Percentiles rank a stretch among this genome's conserved stretches.
Evolutionary conservation across 1,284 basidiomycete genomes (phyloP).

Genomic region (Phenoliferia sp.): DNA sequence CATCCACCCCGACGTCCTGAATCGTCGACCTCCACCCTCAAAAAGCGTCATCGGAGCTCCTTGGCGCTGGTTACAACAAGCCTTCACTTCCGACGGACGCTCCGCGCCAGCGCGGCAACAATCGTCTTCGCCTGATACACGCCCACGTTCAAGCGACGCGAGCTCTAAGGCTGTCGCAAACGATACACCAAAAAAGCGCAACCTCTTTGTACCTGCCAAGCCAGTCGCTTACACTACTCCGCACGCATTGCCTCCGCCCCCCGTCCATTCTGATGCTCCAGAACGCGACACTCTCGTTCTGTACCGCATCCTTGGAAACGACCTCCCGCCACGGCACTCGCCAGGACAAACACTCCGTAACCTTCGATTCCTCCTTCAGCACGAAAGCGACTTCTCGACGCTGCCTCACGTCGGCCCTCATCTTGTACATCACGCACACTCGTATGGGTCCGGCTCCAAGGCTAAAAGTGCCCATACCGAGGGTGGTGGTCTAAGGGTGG

Average conservation of each 20-base stretch:
- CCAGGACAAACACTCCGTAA: slow-evolving; percentile 39
- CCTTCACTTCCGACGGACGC: neutral
- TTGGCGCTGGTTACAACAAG: slow-evolving; percentile 1
- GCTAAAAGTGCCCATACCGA: slow-evolving; percentile 16
- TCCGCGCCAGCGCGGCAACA: neutral
- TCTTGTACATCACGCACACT: slow-evolving; percentile 22
- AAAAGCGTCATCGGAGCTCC: slow-evolving; percentile 7
- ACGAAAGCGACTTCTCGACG: slow-evolving; percentile 37
- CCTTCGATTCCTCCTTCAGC: slow-evolving; percentile 38
- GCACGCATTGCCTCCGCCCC: slow-evolving; percentile 25
- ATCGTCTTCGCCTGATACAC: neutral
- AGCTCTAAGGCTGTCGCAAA: neutral
- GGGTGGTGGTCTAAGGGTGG: slow-evolving; percentile 32
- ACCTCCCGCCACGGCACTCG: slow-evolving; percentile 40
- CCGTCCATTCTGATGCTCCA: slow-evolving; percentile 27
- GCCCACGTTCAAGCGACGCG: neutral
- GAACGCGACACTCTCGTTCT: slow-evolving; percentile 39
- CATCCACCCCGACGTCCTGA: slow-evolving; percentile 29
- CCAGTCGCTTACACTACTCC: slow-evolving; percentile 26
- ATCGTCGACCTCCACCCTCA: neutral
- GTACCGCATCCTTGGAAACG: slow-evolving; percentile 41
- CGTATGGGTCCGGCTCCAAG: slow-evolving; percentile 26
- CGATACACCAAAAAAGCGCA: slow-evolving; percentile 1
- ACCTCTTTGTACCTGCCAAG: slow-evolving; percentile 14
- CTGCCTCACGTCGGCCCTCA: slow-evolving; percentile 29